Evolutionary conservation across 139 green algal genomes (phyloP).

Genomic region (Chlamydomonas incerta): DNA sequence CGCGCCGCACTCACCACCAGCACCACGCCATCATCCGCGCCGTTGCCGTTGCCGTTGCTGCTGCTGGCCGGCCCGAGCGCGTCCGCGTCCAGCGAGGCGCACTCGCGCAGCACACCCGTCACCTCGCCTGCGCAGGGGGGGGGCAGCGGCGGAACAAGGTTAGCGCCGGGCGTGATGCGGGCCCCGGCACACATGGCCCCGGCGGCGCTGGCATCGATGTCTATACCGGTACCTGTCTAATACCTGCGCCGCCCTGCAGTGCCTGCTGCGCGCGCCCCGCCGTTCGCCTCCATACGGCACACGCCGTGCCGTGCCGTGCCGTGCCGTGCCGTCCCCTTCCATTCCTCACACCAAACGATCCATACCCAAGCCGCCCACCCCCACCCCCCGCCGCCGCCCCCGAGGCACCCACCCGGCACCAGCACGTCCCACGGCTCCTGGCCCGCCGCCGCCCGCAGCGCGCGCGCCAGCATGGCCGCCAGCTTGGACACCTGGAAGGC

Average conservation of each 20-base stretch:
- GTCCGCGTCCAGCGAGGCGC: constrained; percentile 68
- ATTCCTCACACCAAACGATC: too few relatives aligned
- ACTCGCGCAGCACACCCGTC: constrained; percentile 76
- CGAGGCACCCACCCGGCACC: constrained; percentile 66
- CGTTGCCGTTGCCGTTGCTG: constrained; percentile 28
- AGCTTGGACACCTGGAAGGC: constrained; percentile 95
- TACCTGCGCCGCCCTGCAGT: too few relatives aligned
- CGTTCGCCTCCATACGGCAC: too few relatives aligned
- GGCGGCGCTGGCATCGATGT: too few relatives aligned
- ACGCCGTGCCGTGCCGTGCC: too few relatives aligned
- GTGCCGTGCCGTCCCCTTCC: too few relatives aligned
- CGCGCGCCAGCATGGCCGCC: constrained; percentile 68
- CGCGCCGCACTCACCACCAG: constrained; percentile 64
- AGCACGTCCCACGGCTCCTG: constrained; percentile 88
- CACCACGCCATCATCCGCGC: constrained; percentile 53
- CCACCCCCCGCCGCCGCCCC: not conserved
- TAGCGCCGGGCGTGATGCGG: too few relatives aligned
- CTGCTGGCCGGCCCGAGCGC: constrained; percentile 53
- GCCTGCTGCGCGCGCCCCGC: too few relatives aligned
- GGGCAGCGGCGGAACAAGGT: too few relatives aligned
- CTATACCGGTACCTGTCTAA: too few relatives aligned
- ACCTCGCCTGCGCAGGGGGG: constrained; percentile 66
- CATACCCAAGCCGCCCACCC: too few relatives aligned
- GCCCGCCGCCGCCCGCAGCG: constrained; percentile 59
- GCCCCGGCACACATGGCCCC: too few relatives aligned